A percentile compares a stretch with the other conserved stretches of the same genome.
phyloP scores from a whole-genome alignment of 2,329 filamentous ascomycete species.

The Peltaster fructicola region DNA sequence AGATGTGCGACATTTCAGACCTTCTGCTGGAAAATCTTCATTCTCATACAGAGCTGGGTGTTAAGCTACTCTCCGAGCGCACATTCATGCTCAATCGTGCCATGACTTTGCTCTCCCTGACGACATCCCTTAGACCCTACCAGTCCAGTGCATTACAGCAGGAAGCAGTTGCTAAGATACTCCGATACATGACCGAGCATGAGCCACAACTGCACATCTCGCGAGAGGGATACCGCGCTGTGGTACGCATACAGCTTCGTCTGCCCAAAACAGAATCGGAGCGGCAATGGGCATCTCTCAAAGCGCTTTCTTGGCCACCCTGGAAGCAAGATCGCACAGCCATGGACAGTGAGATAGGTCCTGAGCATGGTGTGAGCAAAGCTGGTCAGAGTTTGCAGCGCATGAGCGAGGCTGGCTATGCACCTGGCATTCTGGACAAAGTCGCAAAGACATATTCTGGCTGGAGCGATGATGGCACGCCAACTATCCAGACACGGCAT shows the following conservation, averaged over 20 bases:
- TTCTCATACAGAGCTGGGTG: neutral
- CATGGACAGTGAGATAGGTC: constrained; percentile 39
- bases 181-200: constrained; percentile 38
- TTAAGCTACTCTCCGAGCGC: constrained; percentile 2
- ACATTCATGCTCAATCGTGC: constrained; percentile 12
- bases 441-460: constrained; percentile 38
- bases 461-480: constrained; percentile 45
- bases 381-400: constrained; percentile 37
- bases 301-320: constrained; percentile 45
- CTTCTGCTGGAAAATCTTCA: constrained; percentile 7
- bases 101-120: constrained; percentile 15
- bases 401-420: constrained; percentile 44
- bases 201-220: constrained; percentile 37
- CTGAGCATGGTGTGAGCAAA: constrained; percentile 38
- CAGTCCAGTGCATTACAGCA: constrained; percentile 32
- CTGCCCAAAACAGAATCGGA: constrained; percentile 39
- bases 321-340: constrained; percentile 46
- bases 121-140: constrained; percentile 32
- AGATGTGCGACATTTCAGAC: constrained; percentile 15
- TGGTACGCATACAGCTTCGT: constrained; percentile 38
- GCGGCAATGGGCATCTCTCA: constrained; percentile 39
- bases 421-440: constrained; percentile 32
- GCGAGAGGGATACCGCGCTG: constrained; percentile 38
- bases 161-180: constrained; percentile 37
- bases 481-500: constrained; percentile 42